Percentiles rank a stretch among this genome's conserved stretches.
phyloP scores from a whole-genome alignment of 257 asterid genomes.

The Solanum arcanum region DNA sequence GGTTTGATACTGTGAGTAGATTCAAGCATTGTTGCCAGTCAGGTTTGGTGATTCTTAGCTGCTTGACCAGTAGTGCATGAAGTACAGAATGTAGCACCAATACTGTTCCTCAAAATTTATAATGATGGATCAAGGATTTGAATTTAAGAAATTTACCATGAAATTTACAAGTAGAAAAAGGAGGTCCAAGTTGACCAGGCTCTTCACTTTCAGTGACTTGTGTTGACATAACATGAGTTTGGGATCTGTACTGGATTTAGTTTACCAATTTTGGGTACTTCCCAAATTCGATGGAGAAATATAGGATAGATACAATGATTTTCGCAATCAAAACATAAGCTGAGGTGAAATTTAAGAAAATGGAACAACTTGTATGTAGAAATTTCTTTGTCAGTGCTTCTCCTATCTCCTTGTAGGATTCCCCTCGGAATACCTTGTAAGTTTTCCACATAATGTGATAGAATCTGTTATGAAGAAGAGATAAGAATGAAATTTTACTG shows the following conservation, averaged over 20 bases:
- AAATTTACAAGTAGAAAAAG: neutral
- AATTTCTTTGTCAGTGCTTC: neutral
- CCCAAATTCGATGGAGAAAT: neutral
- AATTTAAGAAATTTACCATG: neutral
- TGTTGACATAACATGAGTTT: neutral
- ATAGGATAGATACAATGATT: neutral
- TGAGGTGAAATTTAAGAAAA: neutral
- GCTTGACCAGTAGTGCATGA: neutral
- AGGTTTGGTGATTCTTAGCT: neutral
- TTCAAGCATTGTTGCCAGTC: neutral
- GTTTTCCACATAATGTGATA: neutral
- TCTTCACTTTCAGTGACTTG: neutral
- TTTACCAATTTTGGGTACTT: neutral
- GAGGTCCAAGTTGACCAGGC: neutral
- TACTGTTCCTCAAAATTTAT: neutral
- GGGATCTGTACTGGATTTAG: neutral
- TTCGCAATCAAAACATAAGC: neutral
- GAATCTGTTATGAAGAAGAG: neutral
- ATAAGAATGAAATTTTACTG: neutral
- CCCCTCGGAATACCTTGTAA: neutral
- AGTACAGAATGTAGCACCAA: neutral
- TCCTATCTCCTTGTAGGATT: neutral
- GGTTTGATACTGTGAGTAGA: neutral
- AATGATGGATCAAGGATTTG: neutral
- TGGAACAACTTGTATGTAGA: neutral